Conservation (phyloP, 306 rosid genomes). For the Gynostemma pentaphyllum region DNA sequence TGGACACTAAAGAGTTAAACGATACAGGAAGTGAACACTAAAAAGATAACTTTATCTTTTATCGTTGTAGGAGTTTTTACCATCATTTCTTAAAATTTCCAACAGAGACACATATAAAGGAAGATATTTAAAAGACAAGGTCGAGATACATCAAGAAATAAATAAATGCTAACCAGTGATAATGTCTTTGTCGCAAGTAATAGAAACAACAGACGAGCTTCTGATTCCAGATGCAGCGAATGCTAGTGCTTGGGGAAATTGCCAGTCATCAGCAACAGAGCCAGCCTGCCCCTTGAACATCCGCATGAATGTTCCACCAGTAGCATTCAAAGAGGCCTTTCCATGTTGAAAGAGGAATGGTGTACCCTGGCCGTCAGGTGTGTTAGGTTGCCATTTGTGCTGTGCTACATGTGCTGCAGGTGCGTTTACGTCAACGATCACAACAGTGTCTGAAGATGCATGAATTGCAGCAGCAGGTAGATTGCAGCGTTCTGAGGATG, state of each 20-base stretch:
- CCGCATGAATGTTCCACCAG: slow-evolving; percentile 71
- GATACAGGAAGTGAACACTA: not conserved
- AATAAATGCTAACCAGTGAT: slow-evolving; percentile 55
- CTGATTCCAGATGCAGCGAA: slow-evolving; percentile 78
- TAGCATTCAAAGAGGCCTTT: slow-evolving; percentile 41
- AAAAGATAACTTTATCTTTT: not conserved
- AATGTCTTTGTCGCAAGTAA: slow-evolving; percentile 77
- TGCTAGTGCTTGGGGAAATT: slow-evolving; percentile 78
- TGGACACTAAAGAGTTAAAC: not conserved
- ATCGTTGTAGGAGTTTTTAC: not conserved
- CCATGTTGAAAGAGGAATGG: slow-evolving; percentile 96
- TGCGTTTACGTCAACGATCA: slow-evolving; percentile 67
- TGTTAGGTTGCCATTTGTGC: slow-evolving; percentile 97
- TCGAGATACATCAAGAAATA: not conserved
- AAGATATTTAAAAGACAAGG: not conserved
- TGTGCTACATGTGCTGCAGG: slow-evolving; percentile 90
- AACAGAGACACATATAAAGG: not conserved
- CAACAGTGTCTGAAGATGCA: slow-evolving; percentile 72
- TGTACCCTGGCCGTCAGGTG: slow-evolving; percentile 94
- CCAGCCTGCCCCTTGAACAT: slow-evolving; percentile 79
- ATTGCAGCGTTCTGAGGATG: slow-evolving; percentile 78
- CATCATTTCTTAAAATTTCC: slow-evolving; percentile 1
- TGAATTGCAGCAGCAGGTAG: slow-evolving; percentile 91
- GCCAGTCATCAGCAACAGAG: slow-evolving; percentile 54
- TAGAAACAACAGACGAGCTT: slow-evolving; percentile 69